These are phyloP conservation scores for Kazachstania martiniae DNA, from an alignment of 805 yeast species.

Conservation along the genomic window DNA sequence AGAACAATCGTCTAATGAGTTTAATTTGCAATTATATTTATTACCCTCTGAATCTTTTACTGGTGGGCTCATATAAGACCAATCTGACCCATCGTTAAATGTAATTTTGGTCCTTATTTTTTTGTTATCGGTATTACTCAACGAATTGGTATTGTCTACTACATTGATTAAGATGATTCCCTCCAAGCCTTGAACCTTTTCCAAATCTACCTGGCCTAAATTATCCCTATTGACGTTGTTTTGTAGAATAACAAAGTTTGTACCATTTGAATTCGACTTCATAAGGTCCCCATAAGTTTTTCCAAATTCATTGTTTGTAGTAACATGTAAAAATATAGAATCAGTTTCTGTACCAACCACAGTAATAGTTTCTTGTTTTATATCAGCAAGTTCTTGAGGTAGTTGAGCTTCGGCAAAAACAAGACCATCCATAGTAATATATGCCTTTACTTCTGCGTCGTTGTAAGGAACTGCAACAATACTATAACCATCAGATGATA, in stretches of 20 bases:
- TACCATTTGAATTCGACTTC: constrained; percentile 87
- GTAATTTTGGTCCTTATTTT: constrained; percentile 62
- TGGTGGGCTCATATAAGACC: constrained; percentile 70
- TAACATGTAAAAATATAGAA: constrained; percentile 73
- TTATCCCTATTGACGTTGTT: constrained; percentile 63
- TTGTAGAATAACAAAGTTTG: constrained; percentile 62
- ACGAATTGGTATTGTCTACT: constrained; percentile 46
- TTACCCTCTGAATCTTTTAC: constrained; percentile 48
- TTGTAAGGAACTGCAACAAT: constrained; percentile 56
- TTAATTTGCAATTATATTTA: constrained; percentile 41
- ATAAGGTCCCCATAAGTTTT: constrained; percentile 67
- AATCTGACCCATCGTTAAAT: constrained; percentile 84
- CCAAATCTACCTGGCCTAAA: constrained; percentile 79
- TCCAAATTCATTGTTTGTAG: constrained; percentile 42
- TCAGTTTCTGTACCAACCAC: constrained; percentile 62
- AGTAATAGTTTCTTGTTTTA: constrained; percentile 63
- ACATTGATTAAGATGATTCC: constrained; percentile 72
- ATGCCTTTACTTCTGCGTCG: constrained; percentile 48
- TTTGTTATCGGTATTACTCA: constrained; percentile 34
- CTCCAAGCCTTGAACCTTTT: constrained; percentile 69
- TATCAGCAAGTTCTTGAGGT: constrained; percentile 53
- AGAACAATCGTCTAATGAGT: constrained; percentile 51
- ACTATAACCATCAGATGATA: constrained; percentile 57
- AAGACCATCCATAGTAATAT: constrained; percentile 68
- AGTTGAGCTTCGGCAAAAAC: constrained; percentile 69